A percentile compares a stretch with the other conserved stretches of the same genome.
phyloP scores from a whole-genome alignment of 2,329 filamentous ascomycete species.

The Monosporascus sp. region DNA sequence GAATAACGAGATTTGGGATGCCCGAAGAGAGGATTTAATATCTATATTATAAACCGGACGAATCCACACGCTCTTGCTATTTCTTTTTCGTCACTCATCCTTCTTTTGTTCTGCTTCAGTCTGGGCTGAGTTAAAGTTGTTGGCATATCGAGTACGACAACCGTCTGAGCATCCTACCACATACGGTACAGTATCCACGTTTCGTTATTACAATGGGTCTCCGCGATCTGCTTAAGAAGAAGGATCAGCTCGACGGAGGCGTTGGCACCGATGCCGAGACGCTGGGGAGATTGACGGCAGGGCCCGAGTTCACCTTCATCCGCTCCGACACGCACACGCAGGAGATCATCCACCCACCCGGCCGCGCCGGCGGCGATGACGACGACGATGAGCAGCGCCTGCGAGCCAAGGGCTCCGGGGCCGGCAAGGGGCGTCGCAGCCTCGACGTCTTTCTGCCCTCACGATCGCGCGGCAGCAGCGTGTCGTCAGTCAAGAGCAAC shows the following conservation, averaged over 20 bases:
- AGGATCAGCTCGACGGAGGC: constrained; percentile 38
- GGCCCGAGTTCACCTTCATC: constrained; percentile 75
- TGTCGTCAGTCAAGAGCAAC: constrained; percentile 31
- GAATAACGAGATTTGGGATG: too few species aligned
- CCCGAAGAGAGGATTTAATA: too few species aligned
- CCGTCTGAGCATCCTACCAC: too few species aligned
- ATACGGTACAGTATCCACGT: too few species aligned
- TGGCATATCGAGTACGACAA: too few species aligned
- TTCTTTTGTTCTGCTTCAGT: too few species aligned
- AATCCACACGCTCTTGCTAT: too few species aligned
- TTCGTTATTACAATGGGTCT: constrained; percentile 38
- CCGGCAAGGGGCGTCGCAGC: constrained; percentile 34
- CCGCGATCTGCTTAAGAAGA: constrained; percentile 51
- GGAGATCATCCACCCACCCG: constrained; percentile 71
- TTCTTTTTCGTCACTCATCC: too few species aligned
- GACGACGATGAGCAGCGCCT: constrained; percentile 25
- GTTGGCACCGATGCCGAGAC: constrained; percentile 32
- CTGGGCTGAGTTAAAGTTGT: too few species aligned
- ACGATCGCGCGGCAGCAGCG: constrained; percentile 46
- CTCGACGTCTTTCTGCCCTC: constrained; percentile 39
- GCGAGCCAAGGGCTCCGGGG: constrained; percentile 18
- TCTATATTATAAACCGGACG: too few species aligned
- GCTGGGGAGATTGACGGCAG: constrained; percentile 28
- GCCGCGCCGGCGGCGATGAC: constrained; percentile 22
- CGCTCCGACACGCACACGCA: constrained; percentile 77